Evolutionary conservation across 2,329 filamentous ascomycete species (phyloP).

Genomic region (Xylariaceae sp.): DNA sequence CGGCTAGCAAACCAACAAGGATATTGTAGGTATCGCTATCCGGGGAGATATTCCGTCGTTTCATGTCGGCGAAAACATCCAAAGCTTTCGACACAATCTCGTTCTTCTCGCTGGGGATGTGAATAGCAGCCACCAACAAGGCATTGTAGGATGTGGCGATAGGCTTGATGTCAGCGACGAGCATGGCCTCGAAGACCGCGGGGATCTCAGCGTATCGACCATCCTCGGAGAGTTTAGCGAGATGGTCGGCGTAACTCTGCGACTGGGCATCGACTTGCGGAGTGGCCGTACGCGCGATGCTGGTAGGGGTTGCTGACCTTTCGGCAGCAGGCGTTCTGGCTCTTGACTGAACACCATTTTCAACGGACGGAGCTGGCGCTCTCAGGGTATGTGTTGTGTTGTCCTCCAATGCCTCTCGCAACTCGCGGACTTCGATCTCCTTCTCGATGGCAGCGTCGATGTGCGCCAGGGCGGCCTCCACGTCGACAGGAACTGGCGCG

Average conservation of each 20-base stretch:
- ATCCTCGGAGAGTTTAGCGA: slow-evolving; percentile 71
- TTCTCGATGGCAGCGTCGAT: slow-evolving; percentile 83
- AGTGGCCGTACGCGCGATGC: slow-evolving; percentile 59
- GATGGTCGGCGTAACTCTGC: slow-evolving; percentile 74
- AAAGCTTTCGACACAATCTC: slow-evolving; percentile 89
- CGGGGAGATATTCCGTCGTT: slow-evolving; percentile 78
- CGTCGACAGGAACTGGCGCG: slow-evolving; percentile 47
- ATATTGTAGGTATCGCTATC: slow-evolving; percentile 87
- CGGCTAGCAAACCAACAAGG: slow-evolving; percentile 79
- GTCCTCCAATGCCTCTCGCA: slow-evolving; percentile 35
- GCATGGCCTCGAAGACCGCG: slow-evolving; percentile 85
- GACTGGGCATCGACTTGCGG: slow-evolving; percentile 66
- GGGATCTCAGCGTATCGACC: slow-evolving; percentile 86
- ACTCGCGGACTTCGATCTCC: slow-evolving; percentile 56
- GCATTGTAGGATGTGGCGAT: slow-evolving; percentile 90
- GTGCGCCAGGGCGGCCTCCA: slow-evolving; percentile 69
- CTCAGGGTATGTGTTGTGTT: slow-evolving; percentile 40
- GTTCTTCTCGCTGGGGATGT: slow-evolving; percentile 76
- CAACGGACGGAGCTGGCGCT: slow-evolving; percentile 41
- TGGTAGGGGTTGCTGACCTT: slow-evolving; percentile 47
- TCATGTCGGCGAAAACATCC: slow-evolving; percentile 96
- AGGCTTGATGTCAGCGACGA: slow-evolving; percentile 79
- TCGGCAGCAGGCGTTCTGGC: slow-evolving; percentile 46
- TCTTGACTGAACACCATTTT: slow-evolving; percentile 44
- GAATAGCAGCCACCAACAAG: slow-evolving; percentile 80